Percentiles rank a stretch among this genome's conserved stretches.
Evolutionary conservation across 148 eudicot species (phyloP).

Genomic region (Cornus suecica): DNA sequence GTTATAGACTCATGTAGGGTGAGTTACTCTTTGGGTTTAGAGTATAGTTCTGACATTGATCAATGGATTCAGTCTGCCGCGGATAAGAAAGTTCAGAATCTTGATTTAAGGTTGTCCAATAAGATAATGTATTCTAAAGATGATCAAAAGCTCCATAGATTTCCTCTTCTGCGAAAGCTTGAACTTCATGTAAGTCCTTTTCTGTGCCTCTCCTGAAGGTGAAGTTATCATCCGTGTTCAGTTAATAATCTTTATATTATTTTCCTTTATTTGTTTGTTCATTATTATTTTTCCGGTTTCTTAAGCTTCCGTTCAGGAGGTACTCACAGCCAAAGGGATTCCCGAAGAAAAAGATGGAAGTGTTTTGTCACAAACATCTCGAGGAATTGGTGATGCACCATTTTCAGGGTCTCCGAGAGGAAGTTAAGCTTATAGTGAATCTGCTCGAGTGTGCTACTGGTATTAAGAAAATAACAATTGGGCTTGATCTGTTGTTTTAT

Average conservation of each 20-base stretch:
- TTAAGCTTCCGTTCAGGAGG: not conserved
- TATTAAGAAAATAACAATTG: not conserved
- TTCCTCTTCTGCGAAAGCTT: not conserved
- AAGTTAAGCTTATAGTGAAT: not conserved
- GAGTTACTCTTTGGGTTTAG: not conserved
- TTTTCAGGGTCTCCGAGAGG: not conserved
- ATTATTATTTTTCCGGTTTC: not conserved
- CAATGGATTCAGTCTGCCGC: not conserved
- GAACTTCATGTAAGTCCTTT: not conserved
- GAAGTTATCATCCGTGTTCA: not conserved
- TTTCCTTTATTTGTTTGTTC: not conserved
- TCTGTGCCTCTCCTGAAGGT: not conserved
- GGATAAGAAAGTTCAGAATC: not conserved
- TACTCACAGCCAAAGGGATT: too few species aligned
- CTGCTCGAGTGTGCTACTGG: not conserved
- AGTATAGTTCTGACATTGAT: not conserved
- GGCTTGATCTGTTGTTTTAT: not conserved
- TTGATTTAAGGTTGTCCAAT: not conserved
- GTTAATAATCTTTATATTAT: too few species aligned
- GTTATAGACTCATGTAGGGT: not conserved
- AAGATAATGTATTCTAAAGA: not conserved
- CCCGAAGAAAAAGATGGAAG: not conserved
- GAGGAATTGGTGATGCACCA: not conserved
- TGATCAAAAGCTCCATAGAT: not conserved
- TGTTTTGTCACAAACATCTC: not conserved